Base-by-base conservation (phyloP, 495 filamentous ascomycete genomes). In the Podospora bellae-mahoneyi region DNA sequence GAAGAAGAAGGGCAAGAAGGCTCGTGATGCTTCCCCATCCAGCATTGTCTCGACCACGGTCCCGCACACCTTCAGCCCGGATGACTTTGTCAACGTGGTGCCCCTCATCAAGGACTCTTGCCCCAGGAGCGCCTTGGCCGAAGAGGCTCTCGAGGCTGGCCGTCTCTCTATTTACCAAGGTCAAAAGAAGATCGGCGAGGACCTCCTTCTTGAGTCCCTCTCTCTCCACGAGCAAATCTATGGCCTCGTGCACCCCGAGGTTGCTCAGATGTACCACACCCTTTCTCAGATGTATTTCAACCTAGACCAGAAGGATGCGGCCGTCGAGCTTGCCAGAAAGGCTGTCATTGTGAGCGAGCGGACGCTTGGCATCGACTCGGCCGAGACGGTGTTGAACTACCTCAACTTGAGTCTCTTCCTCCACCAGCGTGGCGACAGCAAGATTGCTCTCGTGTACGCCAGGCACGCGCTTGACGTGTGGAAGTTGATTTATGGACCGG, bases 141-240 rank as follows among this genome's bases (percentile, higher is more conserved):
- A 98, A 77, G 96, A 99, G 77, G 93, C 96, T 28, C 81, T 98
- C 64, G 96, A 98, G 79, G 96, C 93, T 62, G 96, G 95, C 20
- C 91, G 93, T 53, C 94, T 97, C 73, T 97, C 94, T 54, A 89
- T 99, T 74, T 88, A 92, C 78, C 94, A 97, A 76, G 90, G 92
- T 75, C 91, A 98, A 81, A 93, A 94, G 81, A 94, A 97, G 77
- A 85, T 98, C 60, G 96, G 96, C 63, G 94, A 97, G 81, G 95
- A 98, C 77, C 87, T 99, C 62, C 86, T 99, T 53, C 83, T 98
- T 59, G 96, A 99, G 77, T 97, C 93, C 23, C 84, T 99, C 68
- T 96, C 95, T 60, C 84, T 99, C 34, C 93, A 99, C 74, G 96
- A 99, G 81, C 96, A 99, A 79, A 97, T 99, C 74, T 99, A 99